Conservation (phyloP, 2,329 filamentous ascomycete genomes). For the Cladophialophora psammophila region DNA sequence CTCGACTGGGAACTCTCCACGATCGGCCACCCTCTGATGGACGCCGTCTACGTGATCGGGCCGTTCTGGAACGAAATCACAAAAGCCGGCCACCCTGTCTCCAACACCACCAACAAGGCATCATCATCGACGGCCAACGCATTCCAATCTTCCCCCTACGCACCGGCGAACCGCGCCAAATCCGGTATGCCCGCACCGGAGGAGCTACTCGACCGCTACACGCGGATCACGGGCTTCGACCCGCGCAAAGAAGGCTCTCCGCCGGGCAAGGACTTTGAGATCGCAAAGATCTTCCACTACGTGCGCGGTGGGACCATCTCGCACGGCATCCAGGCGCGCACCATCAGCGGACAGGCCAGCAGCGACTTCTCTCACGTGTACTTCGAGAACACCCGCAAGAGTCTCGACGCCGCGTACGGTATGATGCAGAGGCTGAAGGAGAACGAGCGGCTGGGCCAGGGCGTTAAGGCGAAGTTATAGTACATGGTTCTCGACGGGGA, state of each 20-base stretch:
- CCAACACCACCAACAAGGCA: background rate
- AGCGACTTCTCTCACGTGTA: conserved; percentile 32
- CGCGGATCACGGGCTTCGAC: conserved; percentile 27
- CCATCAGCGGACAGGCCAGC: conserved; percentile 35
- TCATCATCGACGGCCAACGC: conserved; percentile 8
- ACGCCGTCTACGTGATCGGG: conserved; percentile 25
- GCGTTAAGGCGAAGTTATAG: conserved; percentile 15
- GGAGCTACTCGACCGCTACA: conserved; percentile 31
- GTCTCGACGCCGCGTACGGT: conserved; percentile 27
- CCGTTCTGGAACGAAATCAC: conserved; percentile 31
- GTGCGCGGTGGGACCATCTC: conserved; percentile 32
- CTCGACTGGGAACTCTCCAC: conserved; percentile 94
- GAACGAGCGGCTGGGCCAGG: background rate
- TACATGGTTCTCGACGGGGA: background rate
- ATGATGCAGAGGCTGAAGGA: conserved; percentile 18
- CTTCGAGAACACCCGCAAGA: conserved; percentile 32
- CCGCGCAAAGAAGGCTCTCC: conserved; percentile 23
- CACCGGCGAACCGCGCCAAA: conserved; percentile 21
- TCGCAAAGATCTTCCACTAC: conserved; percentile 34
- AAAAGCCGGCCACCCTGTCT: conserved; percentile 10
- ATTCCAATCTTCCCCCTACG: conserved; percentile 20
- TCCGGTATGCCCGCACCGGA: conserved; percentile 30
- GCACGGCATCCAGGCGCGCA: conserved; percentile 36
- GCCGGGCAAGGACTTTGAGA: conserved; percentile 30
- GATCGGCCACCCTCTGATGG: conserved; percentile 76